phyloP scores from a whole-genome alignment of 345 rosid species.

The Pistacia atlantica region DNA sequence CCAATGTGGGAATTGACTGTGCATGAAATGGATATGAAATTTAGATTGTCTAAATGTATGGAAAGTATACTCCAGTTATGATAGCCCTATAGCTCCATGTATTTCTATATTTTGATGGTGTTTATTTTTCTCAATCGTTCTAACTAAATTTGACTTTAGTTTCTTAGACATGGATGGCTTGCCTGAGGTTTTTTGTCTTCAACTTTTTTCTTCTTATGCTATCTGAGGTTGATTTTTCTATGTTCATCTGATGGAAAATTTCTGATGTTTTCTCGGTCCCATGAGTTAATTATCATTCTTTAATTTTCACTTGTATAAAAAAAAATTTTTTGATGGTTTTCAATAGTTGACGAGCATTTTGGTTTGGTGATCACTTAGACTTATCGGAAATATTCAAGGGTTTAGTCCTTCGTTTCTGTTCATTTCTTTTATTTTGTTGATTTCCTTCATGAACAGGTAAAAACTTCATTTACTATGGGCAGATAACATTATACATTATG shows the following conservation, averaged over 20 bases:
- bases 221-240: conserved; percentile 11
- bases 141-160: conserved; percentile 5
- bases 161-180: neutral
- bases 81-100: neutral
- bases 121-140: neutral
- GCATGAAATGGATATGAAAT: conserved; percentile 4
- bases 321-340: neutral
- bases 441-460: conserved; percentile 40
- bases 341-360: neutral
- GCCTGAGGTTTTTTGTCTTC: neutral
- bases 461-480: conserved; percentile 48
- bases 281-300: neutral
- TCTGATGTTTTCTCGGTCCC: neutral
- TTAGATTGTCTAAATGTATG: neutral
- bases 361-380: neutral
- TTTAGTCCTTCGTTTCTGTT: neutral
- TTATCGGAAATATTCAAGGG: neutral
- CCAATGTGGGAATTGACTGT: conserved; percentile 19
- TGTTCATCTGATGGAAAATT: conserved; percentile 8
- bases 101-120: neutral
- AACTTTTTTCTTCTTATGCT: neutral
- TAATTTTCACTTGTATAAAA: neutral
- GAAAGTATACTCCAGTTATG: neutral
- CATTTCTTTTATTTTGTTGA: neutral
- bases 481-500: conserved; percentile 54